Conservation (phyloP, 2,329 filamentous ascomycete species). For the Fusarium sp. region DNA sequence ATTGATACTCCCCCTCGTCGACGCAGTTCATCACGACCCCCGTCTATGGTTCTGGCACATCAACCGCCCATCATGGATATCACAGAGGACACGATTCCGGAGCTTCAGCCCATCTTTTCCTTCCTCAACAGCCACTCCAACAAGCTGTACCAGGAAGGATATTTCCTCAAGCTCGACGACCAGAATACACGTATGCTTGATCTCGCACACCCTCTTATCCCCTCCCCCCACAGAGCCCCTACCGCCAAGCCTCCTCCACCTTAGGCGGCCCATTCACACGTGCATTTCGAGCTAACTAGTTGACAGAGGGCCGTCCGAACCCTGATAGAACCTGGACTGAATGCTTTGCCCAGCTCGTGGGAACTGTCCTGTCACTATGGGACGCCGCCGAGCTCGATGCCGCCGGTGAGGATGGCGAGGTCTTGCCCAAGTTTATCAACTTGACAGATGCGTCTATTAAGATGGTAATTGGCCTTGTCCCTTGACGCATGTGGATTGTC, state of each 20-base stretch:
- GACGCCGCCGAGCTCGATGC: constrained; percentile 92
- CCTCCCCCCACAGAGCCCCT: constrained; percentile 22
- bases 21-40: constrained; percentile 71
- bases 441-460: constrained; percentile 97
- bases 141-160: constrained; percentile 97
- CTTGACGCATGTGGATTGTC: background rate
- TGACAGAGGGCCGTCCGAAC: constrained; percentile 84
- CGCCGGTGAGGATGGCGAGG: constrained; percentile 85
- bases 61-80: constrained; percentile 89
- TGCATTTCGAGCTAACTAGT: constrained; percentile 32
- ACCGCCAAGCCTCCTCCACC: constrained; percentile 21
- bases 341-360: constrained; percentile 96
- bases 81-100: constrained; percentile 85
- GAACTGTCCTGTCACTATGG: constrained; percentile 95
- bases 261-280: constrained; percentile 7
- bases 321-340: constrained; percentile 91
- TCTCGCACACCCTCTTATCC: constrained; percentile 41
- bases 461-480: constrained; percentile 73
- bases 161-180: constrained; percentile 96
- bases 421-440: constrained; percentile 94
- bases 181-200: constrained; percentile 81
- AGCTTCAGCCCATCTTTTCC: constrained; percentile 93
- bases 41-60: constrained; percentile 89
- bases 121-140: constrained; percentile 95
- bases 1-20: constrained; percentile 57